Conservation (phyloP, 176 grass and related monocot species). For the Hordeum marinum region DNA sequence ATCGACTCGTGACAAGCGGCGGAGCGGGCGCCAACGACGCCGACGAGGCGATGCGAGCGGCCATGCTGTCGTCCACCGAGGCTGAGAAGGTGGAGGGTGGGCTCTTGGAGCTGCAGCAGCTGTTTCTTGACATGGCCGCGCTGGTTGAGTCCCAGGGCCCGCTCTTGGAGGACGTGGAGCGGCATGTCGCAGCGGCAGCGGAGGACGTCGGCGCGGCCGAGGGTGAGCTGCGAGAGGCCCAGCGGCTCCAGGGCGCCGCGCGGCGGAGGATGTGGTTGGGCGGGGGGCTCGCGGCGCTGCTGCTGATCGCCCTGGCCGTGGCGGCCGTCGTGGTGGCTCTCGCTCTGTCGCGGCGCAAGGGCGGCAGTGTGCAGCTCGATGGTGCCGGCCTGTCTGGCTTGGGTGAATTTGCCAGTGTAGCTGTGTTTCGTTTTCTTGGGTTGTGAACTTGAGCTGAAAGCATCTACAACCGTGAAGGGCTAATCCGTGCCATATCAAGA, state of each 20-base stretch:
- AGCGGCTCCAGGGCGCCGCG: constrained; percentile 31
- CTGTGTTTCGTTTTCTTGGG: neutral
- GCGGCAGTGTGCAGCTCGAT: neutral
- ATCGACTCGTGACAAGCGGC: constrained; percentile 33
- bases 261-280: constrained; percentile 32
- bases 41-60: constrained; percentile 38
- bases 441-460: neutral
- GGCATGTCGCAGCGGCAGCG: constrained; percentile 38
- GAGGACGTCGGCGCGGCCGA: constrained; percentile 43
- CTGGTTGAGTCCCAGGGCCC: constrained; percentile 62
- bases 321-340: constrained; percentile 23
- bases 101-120: constrained; percentile 76
- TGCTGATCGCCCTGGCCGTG: constrained; percentile 45
- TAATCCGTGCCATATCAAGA: too few relatives aligned
- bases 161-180: constrained; percentile 54
- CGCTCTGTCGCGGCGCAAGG: constrained; percentile 13
- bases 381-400: neutral
- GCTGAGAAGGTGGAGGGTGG: constrained; percentile 58
- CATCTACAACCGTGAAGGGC: too few relatives aligned
- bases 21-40: constrained; percentile 1
- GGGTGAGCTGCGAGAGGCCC: constrained; percentile 41
- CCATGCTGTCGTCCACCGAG: constrained; percentile 31
- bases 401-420: neutral
- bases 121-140: constrained; percentile 81
- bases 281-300: constrained; percentile 21